These are phyloP conservation scores for Spatholobus suberectus DNA, from an alignment of 306 rosid genomes.

Conservation along the genomic window DNA sequence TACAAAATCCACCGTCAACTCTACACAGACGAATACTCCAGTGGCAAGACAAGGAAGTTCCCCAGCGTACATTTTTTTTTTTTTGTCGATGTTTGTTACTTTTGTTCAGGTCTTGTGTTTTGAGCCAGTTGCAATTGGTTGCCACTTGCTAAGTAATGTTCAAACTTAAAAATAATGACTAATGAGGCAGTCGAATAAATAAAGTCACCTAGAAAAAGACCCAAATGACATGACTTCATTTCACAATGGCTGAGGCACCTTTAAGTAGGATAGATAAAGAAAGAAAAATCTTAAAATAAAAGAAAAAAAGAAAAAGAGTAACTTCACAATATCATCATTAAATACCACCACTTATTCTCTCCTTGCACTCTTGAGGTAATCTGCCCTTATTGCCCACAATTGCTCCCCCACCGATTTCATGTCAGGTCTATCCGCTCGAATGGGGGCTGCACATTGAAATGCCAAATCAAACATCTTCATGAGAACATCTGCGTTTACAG, in stretches of 20 bases:
- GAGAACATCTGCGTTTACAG: conserved; percentile 60
- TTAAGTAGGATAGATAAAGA: conserved; percentile 22
- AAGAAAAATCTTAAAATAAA: background rate
- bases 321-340: conserved; percentile 27
- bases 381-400: conserved; percentile 89
- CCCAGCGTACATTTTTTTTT: background rate
- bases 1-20: conserved; percentile 4
- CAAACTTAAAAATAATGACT: conserved; percentile 13
- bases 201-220: conserved; percentile 9
- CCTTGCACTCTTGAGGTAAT: conserved; percentile 64
- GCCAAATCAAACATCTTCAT: conserved; percentile 76
- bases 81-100: background rate
- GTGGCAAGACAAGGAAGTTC: background rate
- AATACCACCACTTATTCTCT: conserved; percentile 42
- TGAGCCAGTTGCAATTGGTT: background rate
- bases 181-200: background rate
- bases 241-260: conserved; percentile 41
- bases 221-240: conserved; percentile 36
- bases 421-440: conserved; percentile 81
- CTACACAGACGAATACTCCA: conserved; percentile 7
- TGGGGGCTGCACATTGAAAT: conserved; percentile 86
- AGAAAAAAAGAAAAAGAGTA: background rate
- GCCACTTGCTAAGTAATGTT: conserved; percentile 27
- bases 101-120: background rate
- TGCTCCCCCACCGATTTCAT: conserved; percentile 90